Evolutionary conservation across 208 protist species (phyloP).

Genomic region (Trypanosomatidae sp.): DNA sequence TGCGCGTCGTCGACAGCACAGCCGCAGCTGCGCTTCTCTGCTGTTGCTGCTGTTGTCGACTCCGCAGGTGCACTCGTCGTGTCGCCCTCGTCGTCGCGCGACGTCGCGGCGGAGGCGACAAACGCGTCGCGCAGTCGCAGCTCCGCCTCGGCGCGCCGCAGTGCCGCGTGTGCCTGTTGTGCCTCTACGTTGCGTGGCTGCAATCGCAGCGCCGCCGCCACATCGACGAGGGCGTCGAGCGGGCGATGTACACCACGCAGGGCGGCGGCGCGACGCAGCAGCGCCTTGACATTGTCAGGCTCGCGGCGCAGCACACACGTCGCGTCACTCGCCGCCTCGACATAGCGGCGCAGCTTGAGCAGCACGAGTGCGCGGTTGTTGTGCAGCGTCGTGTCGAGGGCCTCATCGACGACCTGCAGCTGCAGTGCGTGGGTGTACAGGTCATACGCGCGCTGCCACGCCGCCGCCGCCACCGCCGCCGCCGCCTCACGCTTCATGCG

Average conservation of each 20-base stretch:
- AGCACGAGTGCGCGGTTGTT: conserved; percentile 26
- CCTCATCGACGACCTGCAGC: conserved; percentile 9
- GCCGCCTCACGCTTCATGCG: conserved; percentile 17
- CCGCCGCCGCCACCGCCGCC: conserved; percentile 5
- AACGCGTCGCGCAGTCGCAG: conserved; percentile 3
- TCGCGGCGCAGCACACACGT: conserved; percentile 14
- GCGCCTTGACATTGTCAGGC: conserved; percentile 23
- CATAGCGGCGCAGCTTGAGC: conserved; percentile 7
- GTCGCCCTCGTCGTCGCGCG: not conserved
- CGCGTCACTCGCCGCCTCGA: conserved; percentile 13
- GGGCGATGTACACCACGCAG: conserved; percentile 15
- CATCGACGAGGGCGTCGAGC: conserved; percentile 19
- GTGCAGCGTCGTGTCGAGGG: conserved; percentile 9
- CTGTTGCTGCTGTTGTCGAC: too few relatives aligned
- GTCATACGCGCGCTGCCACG: conserved; percentile 11
- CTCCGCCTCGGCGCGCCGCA: conserved; percentile 14
- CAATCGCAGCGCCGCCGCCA: conserved; percentile 4
- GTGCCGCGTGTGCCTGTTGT: conserved; percentile 1
- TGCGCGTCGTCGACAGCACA: not conserved
- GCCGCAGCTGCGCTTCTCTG: too few relatives aligned
- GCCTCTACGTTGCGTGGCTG: conserved; percentile 19
- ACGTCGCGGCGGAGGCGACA: not conserved
- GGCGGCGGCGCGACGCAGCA: conserved; percentile 16
- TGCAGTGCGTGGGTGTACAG: conserved; percentile 17
- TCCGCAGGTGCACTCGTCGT: not conserved